These are phyloP conservation scores for Suillus placidus DNA, from an alignment of 768 basidiomycete genomes.

Conservation along the genomic window DNA sequence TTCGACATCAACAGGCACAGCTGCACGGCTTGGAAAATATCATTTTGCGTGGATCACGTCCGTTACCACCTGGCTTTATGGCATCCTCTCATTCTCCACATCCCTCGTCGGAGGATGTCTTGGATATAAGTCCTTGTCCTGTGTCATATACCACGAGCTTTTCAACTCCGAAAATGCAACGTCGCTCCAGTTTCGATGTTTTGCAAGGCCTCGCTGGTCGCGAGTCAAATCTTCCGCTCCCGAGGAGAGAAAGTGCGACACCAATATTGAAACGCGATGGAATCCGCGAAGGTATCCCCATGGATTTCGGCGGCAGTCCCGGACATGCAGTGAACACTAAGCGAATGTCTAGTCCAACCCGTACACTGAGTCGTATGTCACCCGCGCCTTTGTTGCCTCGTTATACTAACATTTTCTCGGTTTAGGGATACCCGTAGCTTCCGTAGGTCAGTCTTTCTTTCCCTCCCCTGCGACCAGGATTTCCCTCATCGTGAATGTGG, in stretches of 20 bases:
- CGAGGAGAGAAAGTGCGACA: conserved; percentile 51
- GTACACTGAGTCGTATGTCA: conserved; percentile 77
- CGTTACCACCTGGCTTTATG: conserved; percentile 47
- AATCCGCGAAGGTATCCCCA: conserved; percentile 76
- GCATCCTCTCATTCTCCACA: conserved; percentile 42
- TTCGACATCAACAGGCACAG: conserved; percentile 84
- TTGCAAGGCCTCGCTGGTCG: conserved; percentile 73
- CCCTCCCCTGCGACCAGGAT: conserved; percentile 13
- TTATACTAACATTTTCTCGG: conserved; percentile 23
- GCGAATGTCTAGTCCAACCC: conserved; percentile 70
- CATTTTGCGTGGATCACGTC: conserved; percentile 68
- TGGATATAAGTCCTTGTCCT: conserved; percentile 35
- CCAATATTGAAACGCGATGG: conserved; percentile 49
- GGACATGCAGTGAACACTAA: conserved; percentile 45
- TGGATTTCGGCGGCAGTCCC: conserved; percentile 48
- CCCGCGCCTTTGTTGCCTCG: conserved; percentile 12
- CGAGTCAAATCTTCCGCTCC: conserved; percentile 74
- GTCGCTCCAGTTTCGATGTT: conserved; percentile 73
- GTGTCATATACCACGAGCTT: conserved; percentile 35
- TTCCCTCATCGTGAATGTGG: conserved; percentile 23
- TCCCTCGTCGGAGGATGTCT: conserved; percentile 36
- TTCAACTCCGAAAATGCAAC: conserved; percentile 52
- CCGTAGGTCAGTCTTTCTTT: conserved; percentile 62
- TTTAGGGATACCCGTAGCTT: conserved; percentile 73
- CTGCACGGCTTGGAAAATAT: conserved; percentile 69